phyloP scores from a whole-genome alignment of 1,284 basidiomycete species.

The Schizophyllum amplum region DNA sequence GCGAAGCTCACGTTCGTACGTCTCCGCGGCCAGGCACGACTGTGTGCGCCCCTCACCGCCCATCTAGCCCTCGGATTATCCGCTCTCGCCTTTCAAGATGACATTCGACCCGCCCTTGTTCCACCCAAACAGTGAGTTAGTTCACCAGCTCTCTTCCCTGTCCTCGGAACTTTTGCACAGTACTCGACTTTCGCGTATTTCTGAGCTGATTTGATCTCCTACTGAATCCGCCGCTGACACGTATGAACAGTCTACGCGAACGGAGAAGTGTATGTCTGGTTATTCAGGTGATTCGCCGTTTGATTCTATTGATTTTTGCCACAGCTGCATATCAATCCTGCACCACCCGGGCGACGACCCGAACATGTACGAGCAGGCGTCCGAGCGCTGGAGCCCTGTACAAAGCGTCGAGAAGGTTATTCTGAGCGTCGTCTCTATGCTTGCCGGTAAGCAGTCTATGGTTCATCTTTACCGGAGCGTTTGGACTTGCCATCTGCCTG shows the following conservation, averaged over 20 bases:
- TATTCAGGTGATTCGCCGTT: too few species aligned
- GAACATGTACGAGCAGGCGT: conserved; percentile 87
- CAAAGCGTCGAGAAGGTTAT: conserved; percentile 96
- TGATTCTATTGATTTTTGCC: not conserved
- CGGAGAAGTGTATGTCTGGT: conserved; percentile 56
- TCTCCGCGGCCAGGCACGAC: conserved; percentile 14
- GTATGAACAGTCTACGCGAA: conserved; percentile 73
- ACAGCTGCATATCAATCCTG: conserved; percentile 88
- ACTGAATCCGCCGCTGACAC: not conserved
- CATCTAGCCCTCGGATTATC: conserved; percentile 81
- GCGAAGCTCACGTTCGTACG: conserved; percentile 90
- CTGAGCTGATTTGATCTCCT: not conserved
- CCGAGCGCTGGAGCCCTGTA: conserved; percentile 97
- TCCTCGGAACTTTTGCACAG: conserved; percentile 6
- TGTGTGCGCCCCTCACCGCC: not conserved
- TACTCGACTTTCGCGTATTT: not conserved
- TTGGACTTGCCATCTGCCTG: conserved; percentile 8
- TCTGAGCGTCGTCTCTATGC: conserved; percentile 94
- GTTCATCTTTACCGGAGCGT: conserved; percentile 1
- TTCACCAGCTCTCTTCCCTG: conserved; percentile 1
- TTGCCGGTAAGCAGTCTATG: conserved; percentile 62
- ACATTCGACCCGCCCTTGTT: conserved; percentile 95
- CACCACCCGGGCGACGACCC: conserved; percentile 96
- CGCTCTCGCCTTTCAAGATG: conserved; percentile 97
- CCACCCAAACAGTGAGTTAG: conserved; percentile 87